Evolutionary conservation across 2,329 filamentous ascomycete species (phyloP), one percentile per base, ranked within the genome.

Genomic region (Thielaviopsis ethacetica): DNA sequence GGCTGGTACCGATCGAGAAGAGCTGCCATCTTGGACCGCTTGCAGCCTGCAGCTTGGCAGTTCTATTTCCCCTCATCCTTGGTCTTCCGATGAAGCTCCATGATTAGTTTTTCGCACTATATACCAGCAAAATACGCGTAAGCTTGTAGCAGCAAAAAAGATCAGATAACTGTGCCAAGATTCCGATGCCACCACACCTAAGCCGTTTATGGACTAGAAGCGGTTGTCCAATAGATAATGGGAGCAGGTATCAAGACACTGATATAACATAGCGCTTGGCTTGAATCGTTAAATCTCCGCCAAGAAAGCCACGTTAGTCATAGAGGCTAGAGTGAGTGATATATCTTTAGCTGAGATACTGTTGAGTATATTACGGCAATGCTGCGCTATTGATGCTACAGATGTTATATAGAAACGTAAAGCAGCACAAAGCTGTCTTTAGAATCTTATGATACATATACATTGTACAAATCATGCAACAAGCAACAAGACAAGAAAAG

Each of bases 81-180:
- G 44, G 5, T 4, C 17, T 49, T 49, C 44, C 21, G 9, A 5
- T 49, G 44, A 21, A 21, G 17, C n/a, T 21, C 6, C 44, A 9
- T n/a, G n/a, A 7, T n/a, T 49, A 21, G 38, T 44, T 44, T 44
- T 44, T 44, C 13, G 15, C 38, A 15, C 13, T n/a, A n/a, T 44
- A n/a, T 34, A 17, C 5, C 21, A 38, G 9, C 4, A 6, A 27
- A 27, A 30, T 30, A 38, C n/a, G 27, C 49, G 34, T 53, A 12
- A 47, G 24, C 49, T 21, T 10, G 44, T 38, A 41, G 49, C 26
- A 30, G 19, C 3, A 56, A 24, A 6, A 47, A 49, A 58, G 56
- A 58, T 58, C 50, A 24, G 49, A 58, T 58, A 58, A 58, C 56
- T 58, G 49, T 58, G 47, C n/a, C 47, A 41, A 17, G 27, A 51